phyloP scores from a whole-genome alignment of 495 filamentous ascomycete genomes.

The Rhypophila decipiens region DNA sequence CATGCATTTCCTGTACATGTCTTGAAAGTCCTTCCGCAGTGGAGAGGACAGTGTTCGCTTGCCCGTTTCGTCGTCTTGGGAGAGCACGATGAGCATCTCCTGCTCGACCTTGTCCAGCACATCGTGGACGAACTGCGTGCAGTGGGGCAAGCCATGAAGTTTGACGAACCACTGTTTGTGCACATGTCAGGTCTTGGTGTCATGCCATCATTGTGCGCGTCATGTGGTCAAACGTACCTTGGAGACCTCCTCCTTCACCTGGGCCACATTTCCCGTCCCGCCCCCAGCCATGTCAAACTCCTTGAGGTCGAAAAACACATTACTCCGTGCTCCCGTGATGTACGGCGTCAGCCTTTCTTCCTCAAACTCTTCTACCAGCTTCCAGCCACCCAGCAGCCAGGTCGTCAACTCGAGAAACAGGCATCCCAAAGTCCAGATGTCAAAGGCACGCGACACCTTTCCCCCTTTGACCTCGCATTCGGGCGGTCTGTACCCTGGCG shows the following conservation, averaged over 20 bases:
- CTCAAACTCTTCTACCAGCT: not conserved
- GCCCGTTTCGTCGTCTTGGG: not conserved
- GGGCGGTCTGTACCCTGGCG: conserved; percentile 1
- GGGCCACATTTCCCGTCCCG: not conserved
- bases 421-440: conserved; percentile 3
- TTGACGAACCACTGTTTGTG: not conserved
- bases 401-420: conserved; percentile 1
- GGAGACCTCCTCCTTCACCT: not conserved
- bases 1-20: not conserved
- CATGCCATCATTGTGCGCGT: no score
- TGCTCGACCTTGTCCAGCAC: not conserved
- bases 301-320: conserved; percentile 1
- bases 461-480: conserved; percentile 1
- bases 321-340: not conserved
- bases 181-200: no score
- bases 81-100: conserved; percentile 1
- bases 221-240: not conserved
- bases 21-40: not conserved
- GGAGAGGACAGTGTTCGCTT: not conserved
- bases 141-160: not conserved
- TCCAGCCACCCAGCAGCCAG: conserved; percentile 1
- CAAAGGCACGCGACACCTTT: not conserved
- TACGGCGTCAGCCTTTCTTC: not conserved
- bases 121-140: not conserved
- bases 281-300: not conserved